These are phyloP conservation scores for Zopfia rhizophila DNA, from an alignment of 2,329 filamentous ascomycete species.

Conservation along the genomic window DNA sequence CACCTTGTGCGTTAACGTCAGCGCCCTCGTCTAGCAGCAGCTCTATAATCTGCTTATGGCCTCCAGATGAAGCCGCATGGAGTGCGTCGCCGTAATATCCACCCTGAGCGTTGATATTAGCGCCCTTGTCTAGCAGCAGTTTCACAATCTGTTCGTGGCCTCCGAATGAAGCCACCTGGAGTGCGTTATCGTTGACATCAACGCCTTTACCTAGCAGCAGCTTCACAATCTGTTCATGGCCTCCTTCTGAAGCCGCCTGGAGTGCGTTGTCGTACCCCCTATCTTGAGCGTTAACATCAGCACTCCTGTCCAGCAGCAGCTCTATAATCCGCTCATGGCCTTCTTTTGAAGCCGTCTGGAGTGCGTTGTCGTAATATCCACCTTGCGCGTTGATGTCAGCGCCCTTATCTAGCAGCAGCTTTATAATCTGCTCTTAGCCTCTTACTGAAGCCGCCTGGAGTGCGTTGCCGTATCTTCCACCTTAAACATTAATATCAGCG, in stretches of 20 bases:
- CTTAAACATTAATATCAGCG: slow-evolving; percentile 6
- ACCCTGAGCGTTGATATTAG: slow-evolving; percentile 13
- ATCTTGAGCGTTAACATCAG: slow-evolving; percentile 16
- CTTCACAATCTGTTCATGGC: slow-evolving; percentile 2
- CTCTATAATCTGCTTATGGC: slow-evolving; percentile 25
- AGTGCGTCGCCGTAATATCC: slow-evolving; percentile 9
- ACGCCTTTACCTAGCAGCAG: slow-evolving; percentile 9
- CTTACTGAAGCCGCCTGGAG: slow-evolving; percentile 7
- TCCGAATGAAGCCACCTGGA: slow-evolving; percentile 9
- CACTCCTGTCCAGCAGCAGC: slow-evolving; percentile 28
- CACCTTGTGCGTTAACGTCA: slow-evolving; percentile 12
- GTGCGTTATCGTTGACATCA: slow-evolving; percentile 7
- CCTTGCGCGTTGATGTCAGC: slow-evolving; percentile 10
- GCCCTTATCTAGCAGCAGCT: slow-evolving; percentile 5
- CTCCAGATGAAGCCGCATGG: slow-evolving; percentile 15
- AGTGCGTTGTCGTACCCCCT: slow-evolving; percentile 11
- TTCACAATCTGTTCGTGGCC: slow-evolving; percentile 4
- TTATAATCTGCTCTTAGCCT: slow-evolving; percentile 3
- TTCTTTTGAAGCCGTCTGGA: slow-evolving; percentile 17
- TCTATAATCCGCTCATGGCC: slow-evolving; percentile 26
- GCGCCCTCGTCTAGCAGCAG: slow-evolving; percentile 30
- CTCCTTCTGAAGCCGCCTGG: slow-evolving; percentile 4
- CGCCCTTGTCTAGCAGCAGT: slow-evolving; percentile 5
- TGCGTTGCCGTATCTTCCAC: slow-evolving; percentile 6
- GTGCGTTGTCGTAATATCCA: too few relatives aligned